These are phyloP conservation scores for Calonectria crousiana DNA, from an alignment of 2,329 filamentous ascomycete species.

Conservation along the genomic window DNA sequence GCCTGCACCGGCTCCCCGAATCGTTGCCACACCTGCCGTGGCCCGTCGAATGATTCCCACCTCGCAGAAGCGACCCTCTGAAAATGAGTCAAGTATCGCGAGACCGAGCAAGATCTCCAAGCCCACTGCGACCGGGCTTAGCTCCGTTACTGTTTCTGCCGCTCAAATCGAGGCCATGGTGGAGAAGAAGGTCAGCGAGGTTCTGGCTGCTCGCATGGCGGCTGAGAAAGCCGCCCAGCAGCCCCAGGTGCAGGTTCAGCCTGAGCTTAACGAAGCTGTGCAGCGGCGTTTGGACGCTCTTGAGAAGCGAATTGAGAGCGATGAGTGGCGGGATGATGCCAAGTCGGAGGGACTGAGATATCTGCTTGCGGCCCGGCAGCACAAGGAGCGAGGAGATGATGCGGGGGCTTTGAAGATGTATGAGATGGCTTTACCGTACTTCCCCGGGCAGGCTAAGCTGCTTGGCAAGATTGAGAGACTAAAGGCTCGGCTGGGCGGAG, in stretches of 20 bases:
- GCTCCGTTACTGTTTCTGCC: slow-evolving; percentile 67
- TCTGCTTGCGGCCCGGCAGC: slow-evolving; percentile 90
- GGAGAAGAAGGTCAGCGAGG: slow-evolving; percentile 90
- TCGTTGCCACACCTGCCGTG: slow-evolving; percentile 50
- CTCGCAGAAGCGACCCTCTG: slow-evolving; percentile 57
- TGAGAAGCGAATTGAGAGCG: slow-evolving; percentile 83
- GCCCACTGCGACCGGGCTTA: slow-evolving; percentile 40
- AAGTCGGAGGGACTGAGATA: slow-evolving; percentile 87
- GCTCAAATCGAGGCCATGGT: slow-evolving; percentile 91
- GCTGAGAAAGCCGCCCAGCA: slow-evolving; percentile 54
- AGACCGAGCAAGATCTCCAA: slow-evolving; percentile 62
- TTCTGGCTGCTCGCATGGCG: slow-evolving; percentile 79
- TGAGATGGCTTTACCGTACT: slow-evolving; percentile 84
- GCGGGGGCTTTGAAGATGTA: slow-evolving; percentile 86
- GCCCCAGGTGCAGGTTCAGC: slow-evolving; percentile 51
- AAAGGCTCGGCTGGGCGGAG: slow-evolving; percentile 61
- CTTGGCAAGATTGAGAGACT: slow-evolving; percentile 76
- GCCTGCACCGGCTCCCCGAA: slow-evolving; percentile 50
- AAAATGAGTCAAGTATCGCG: slow-evolving; percentile 50
- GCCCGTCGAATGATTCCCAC: slow-evolving; percentile 47
- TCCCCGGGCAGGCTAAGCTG: slow-evolving; percentile 86
- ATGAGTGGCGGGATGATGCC: slow-evolving; percentile 73
- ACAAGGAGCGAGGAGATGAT: slow-evolving; percentile 86
- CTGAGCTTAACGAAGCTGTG: slow-evolving; percentile 79
- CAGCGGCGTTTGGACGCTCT: slow-evolving; percentile 85